A percentile compares a stretch with the other conserved stretches of the same genome.
Conservation (phyloP, 2,329 filamentous ascomycete genomes). For the Fusarium protoensiforme region DNA sequence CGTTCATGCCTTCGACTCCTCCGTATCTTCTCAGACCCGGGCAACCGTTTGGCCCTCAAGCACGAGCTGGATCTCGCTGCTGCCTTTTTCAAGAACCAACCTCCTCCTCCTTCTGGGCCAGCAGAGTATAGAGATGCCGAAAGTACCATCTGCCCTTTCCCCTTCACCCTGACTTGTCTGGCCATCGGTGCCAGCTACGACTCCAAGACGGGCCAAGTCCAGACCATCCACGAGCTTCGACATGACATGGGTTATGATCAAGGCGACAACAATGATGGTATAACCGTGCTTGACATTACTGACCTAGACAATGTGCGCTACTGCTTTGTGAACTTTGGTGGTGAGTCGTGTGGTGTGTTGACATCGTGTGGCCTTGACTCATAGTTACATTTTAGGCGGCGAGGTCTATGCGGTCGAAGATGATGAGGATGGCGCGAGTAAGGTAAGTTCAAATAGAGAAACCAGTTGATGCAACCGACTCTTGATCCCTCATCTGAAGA, state of each 20-base stretch:
- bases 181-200: slow-evolving; percentile 7
- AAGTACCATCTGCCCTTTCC: not conserved
- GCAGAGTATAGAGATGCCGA: not conserved
- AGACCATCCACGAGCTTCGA: not conserved
- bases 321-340: slow-evolving; percentile 5
- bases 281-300: slow-evolving; percentile 14
- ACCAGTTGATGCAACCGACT: not conserved
- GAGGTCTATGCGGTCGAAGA: not conserved
- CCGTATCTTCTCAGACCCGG: slow-evolving; percentile 14
- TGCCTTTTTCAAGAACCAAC: not conserved
- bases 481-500: not conserved
- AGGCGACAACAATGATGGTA: slow-evolving; percentile 4
- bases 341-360: not conserved
- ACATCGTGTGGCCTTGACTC: not conserved
- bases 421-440: not conserved
- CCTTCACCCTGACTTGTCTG: slow-evolving; percentile 18
- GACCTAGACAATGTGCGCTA: not conserved
- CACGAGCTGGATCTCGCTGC: slow-evolving; percentile 13
- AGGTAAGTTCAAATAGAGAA: not conserved
- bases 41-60: slow-evolving; percentile 6
- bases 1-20: slow-evolving; percentile 12
- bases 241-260: slow-evolving; percentile 1
- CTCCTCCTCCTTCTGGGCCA: not conserved
- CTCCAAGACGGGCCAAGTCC: not conserved
- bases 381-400: not conserved